Base-by-base conservation (phyloP, 2,329 filamentous ascomycete genomes). In the Paraconiothyrium brasiliense region DNA sequence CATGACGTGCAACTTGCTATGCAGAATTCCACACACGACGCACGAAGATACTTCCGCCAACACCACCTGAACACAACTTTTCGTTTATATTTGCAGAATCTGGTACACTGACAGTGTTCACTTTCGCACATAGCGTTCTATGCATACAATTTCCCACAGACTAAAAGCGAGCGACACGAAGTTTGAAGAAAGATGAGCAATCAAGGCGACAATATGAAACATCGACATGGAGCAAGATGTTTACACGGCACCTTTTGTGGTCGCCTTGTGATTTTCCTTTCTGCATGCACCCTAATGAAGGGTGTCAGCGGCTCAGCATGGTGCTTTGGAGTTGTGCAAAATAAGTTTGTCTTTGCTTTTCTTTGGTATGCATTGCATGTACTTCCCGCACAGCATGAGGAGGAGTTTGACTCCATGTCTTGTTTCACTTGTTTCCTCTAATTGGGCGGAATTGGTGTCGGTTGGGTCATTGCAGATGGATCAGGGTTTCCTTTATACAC, bases 341-440 rank as follows among this genome's bases (percentile, higher is more conserved):
- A 44, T 34, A 7, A 46, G 20, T 22, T 46, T 55, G n/a, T 46
- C 27, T 34, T n/a, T 34, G 13, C 4, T 43, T 43, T 22, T 34
- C 24, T 34, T 34, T 22, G 52, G 52, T 55, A 55, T 27, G 39
- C 39, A 44, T 55, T 55, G 39, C 52, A 55, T 55, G 52, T 34
- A 24, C 22, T 35, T 16, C 35, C 14, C 46, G 39, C 52, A 55
- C 52, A 55, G 52, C 52, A 55, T 55, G 52, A 39, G 39, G 22
- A 32, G 52, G 49, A 52, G 52, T 46, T 55, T 46, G 27, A 35
- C 24, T 24, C 24, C 52, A 34, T 27, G 20, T 54, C 35, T 27
- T 39, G 10, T 46, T 44, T 46, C 30, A 20, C n/a, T 46, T 46
- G 43, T 46, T 44, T 55, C 30, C 16, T 34, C 16, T 44, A 4